Percentiles rank a stretch among this genome's conserved stretches.
Conservation (phyloP, 257 asterid species). For the Vinca minor region DNA sequence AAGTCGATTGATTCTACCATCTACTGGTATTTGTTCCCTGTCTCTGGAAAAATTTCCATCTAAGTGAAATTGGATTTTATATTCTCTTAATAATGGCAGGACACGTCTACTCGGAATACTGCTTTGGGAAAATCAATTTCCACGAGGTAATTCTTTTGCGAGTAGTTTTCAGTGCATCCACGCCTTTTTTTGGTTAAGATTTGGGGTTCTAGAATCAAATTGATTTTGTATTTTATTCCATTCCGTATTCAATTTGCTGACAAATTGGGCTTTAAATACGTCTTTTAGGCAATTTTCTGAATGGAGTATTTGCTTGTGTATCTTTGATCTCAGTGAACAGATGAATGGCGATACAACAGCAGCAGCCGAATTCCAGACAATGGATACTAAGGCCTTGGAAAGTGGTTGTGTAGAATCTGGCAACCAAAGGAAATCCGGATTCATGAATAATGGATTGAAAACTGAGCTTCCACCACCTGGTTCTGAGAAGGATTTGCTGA, state of each 20-base stretch:
- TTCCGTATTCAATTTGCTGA: neutral
- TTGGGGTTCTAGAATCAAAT: neutral
- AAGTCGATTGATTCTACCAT: neutral
- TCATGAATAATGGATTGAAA: conserved; percentile 35
- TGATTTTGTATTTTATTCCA: neutral
- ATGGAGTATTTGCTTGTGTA: neutral
- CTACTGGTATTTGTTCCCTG: conserved; percentile 2
- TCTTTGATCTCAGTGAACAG: conserved; percentile 42
- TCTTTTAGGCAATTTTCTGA: conserved; percentile 1
- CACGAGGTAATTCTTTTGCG: conserved; percentile 24
- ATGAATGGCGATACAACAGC: conserved; percentile 31
- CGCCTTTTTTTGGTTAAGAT: neutral
- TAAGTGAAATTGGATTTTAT: conserved; percentile 11
- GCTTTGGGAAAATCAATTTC: conserved; percentile 24
- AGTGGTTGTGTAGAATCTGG: conserved; percentile 34
- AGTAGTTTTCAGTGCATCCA: conserved; percentile 19
- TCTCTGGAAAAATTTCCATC: conserved; percentile 2
- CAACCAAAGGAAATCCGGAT: conserved; percentile 30
- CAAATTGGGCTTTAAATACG: neutral
- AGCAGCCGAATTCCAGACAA: conserved; percentile 29
- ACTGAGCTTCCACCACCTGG: conserved; percentile 37
- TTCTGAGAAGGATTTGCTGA: conserved; percentile 50
- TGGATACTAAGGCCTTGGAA: conserved; percentile 34
- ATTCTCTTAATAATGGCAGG: conserved; percentile 27
- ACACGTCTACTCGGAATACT: conserved; percentile 26